phyloP scores from a whole-genome alignment of 257 asterid species.

The Verbena officinalis region DNA sequence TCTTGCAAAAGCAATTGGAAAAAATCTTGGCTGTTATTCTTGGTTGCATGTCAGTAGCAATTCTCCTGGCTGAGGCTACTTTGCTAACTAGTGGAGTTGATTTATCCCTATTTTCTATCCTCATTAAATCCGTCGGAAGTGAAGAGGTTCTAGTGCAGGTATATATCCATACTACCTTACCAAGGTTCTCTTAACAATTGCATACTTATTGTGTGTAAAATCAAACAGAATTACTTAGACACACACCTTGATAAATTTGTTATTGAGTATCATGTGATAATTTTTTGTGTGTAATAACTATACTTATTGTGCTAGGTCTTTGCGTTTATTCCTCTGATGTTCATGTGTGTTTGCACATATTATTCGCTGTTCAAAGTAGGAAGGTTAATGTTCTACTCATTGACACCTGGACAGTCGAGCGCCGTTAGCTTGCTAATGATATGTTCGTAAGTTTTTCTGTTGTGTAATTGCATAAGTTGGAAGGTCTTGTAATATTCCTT shows the following conservation, averaged over 20 bases:
- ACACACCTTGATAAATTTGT: background rate
- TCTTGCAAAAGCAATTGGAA: constrained; percentile 75
- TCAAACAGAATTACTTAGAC: background rate
- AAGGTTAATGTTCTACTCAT: constrained; percentile 92
- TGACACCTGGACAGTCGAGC: constrained; percentile 91
- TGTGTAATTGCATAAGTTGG: constrained; percentile 16
- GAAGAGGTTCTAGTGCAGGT: constrained; percentile 99
- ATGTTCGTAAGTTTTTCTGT: constrained; percentile 83
- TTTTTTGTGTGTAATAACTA: constrained; percentile 23
- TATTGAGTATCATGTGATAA: background rate
- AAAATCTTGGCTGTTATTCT: constrained; percentile 74
- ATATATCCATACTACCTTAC: constrained; percentile 25
- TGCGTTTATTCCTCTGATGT: constrained; percentile 94
- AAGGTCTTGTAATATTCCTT: background rate
- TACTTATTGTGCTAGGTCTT: constrained; percentile 56
- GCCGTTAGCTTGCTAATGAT: constrained; percentile 97
- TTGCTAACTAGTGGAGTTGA: constrained; percentile 95
- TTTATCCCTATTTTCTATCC: constrained; percentile 88
- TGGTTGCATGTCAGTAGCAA: constrained; percentile 94
- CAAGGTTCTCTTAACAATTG: constrained; percentile 19
- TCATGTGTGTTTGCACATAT: constrained; percentile 96
- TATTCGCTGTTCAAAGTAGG: constrained; percentile 94
- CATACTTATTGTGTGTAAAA: background rate
- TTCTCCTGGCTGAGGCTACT: constrained; percentile 96
- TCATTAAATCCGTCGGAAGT: constrained; percentile 82